Evolutionary conservation across 2,329 filamentous ascomycete species (phyloP), one percentile per base, ranked within the genome.

Genomic region (Blumeriella jaapii): DNA sequence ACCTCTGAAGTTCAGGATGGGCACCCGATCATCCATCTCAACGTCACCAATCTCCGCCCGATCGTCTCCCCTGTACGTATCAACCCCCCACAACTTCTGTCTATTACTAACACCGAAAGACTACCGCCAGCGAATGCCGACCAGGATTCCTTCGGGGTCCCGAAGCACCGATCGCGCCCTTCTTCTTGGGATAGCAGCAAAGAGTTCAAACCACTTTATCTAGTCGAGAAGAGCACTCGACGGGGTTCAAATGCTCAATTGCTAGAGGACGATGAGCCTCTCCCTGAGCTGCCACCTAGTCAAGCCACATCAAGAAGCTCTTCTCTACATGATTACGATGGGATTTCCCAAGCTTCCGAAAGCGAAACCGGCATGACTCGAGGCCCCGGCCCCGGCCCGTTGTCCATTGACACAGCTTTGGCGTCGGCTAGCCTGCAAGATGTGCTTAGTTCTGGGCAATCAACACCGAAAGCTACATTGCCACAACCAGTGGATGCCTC

Each of bases 141-240:
- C 48, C 51, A 39, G 26, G 45, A 52, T 22, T 44, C 46, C n/a
- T 54, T 12, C 51, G 45, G 36, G 54, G 53, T 56, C 10, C 47
- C 49, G 10, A 65, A 60, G 46, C 56, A 59, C 31, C 53, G 59
- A 26, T 51, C 63, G 14, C 64, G 74, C 4, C 71, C 71, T 9
- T 73, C 62, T 9, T 77, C 71, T 0, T 78, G 73, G 73, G 73
- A 76, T 28, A 71, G 60, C 44, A 68, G 67, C 12, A 71, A 71
- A 36, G 84, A 91, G 53, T 78, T 87, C 50, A 78, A 82, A 47
- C 87, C 87, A 0, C 62, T 95, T 6, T 89, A 82, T 58, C 74
- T 94, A 14, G 73, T 93, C 5, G 82, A 93, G 56, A 58, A 93
- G 56, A 58, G 52, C 12, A 55, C 55, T 10, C 44, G 46, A 29